Percentiles rank a stretch among this genome's conserved stretches.
phyloP scores from a whole-genome alignment of 2,329 filamentous ascomycete species.

The Diplocarpon mali region DNA sequence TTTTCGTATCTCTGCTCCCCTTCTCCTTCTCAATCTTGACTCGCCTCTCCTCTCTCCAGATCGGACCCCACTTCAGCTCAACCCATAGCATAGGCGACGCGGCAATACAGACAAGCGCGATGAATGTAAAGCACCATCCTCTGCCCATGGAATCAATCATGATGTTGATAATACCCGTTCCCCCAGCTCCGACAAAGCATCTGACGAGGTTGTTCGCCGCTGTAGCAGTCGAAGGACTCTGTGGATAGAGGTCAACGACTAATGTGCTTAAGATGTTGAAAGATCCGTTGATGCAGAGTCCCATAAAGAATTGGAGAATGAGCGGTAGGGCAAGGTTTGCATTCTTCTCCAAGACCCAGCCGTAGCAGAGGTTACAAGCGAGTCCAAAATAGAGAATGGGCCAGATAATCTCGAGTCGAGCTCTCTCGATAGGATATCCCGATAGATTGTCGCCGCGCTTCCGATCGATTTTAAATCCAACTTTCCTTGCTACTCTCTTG shows the following conservation, averaged over 20 bases:
- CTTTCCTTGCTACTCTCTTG: conserved; percentile 48
- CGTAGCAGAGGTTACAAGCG: conserved; percentile 41
- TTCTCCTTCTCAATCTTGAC: conserved; percentile 30
- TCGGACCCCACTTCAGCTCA: conserved; percentile 37
- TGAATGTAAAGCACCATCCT: conserved; percentile 52
- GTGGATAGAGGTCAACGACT: conserved; percentile 51
- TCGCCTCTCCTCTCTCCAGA: conserved; percentile 40
- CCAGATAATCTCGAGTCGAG: conserved; percentile 41
- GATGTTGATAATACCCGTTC: conserved; percentile 46
- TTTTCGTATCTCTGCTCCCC: conserved; percentile 16
- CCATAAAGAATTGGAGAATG: conserved; percentile 45
- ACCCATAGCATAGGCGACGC: conserved; percentile 39
- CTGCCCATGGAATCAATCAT: conserved; percentile 46
- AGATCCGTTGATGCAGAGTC: conserved; percentile 45
- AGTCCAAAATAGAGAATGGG: conserved; percentile 45
- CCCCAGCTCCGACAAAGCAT: conserved; percentile 49
- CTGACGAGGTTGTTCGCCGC: conserved; percentile 53
- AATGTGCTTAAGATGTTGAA: conserved; percentile 55
- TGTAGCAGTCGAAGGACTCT: conserved; percentile 49
- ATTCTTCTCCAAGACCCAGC: conserved; percentile 43
- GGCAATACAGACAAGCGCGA: conserved; percentile 38
- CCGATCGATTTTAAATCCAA: conserved; percentile 49
- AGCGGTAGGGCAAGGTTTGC: conserved; percentile 43
- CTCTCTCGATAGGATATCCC: conserved; percentile 28
- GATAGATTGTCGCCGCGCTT: conserved; percentile 35